These are phyloP conservation scores for Inga oerstediana DNA, from an alignment of 306 rosid genomes.

Conservation along the genomic window DNA sequence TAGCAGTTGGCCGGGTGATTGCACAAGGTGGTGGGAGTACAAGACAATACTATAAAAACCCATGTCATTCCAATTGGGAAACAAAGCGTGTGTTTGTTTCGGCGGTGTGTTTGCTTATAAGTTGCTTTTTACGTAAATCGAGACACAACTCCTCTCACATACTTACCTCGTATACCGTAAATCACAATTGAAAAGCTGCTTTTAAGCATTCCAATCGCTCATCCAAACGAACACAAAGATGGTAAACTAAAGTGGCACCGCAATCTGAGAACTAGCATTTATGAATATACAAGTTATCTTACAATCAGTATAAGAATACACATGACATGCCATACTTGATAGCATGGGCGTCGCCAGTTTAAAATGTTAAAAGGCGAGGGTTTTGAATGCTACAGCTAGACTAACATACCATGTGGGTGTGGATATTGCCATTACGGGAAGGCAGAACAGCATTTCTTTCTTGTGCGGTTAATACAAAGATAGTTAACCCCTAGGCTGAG, in stretches of 20 bases:
- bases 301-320: constrained; percentile 42
- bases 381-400: constrained; percentile 25
- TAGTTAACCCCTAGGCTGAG: constrained; percentile 29
- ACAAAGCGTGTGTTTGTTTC: background rate
- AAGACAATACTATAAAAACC: too few relatives aligned
- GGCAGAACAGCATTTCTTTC: constrained; percentile 8
- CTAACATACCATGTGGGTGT: constrained; percentile 36
- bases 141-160: too few relatives aligned
- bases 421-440: constrained; percentile 15
- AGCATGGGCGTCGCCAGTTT: constrained; percentile 49
- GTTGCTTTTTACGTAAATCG: too few relatives aligned
- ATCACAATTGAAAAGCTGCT: too few relatives aligned
- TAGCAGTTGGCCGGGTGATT: background rate
- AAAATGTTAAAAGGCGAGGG: constrained; percentile 48
- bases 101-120: too few relatives aligned
- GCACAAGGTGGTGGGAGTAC: background rate
- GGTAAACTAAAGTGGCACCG: background rate
- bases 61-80: background rate
- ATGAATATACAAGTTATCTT: constrained; percentile 50
- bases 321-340: constrained; percentile 28
- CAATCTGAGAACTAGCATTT: constrained; percentile 18
- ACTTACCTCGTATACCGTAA: too few relatives aligned
- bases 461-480: constrained; percentile 25
- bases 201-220: too few relatives aligned
- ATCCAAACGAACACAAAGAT: background rate